Evolutionary conservation across 2,329 filamentous ascomycete genomes (phyloP).

Genomic region (Talaromyces sp.): DNA sequence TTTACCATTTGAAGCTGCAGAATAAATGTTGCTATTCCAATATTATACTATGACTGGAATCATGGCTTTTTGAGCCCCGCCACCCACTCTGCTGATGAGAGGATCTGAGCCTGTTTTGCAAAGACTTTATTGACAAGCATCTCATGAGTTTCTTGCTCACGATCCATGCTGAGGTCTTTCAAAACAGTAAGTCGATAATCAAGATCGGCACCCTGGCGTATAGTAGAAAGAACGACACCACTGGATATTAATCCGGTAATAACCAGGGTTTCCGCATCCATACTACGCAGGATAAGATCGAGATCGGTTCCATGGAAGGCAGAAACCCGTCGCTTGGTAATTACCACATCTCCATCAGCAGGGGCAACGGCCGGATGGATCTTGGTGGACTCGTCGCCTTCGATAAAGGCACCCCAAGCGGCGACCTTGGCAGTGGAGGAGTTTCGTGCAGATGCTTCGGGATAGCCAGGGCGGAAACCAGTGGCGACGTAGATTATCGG

Average conservation of each 20-base stretch:
- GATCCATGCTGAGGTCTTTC: slow-evolving; percentile 33
- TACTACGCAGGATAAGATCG: slow-evolving; percentile 29
- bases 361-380: slow-evolving; percentile 19
- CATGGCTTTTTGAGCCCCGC: not conserved
- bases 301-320: slow-evolving; percentile 32
- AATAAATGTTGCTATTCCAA: no score
- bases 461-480: slow-evolving; percentile 27
- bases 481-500: slow-evolving; percentile 31
- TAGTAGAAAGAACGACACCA: slow-evolving; percentile 35
- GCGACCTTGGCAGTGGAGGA: slow-evolving; percentile 15
- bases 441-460: slow-evolving; percentile 26
- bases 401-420: slow-evolving; percentile 17
- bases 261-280: slow-evolving; percentile 24
- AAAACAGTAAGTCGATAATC: slow-evolving; percentile 33
- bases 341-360: slow-evolving; percentile 22
- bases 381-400: slow-evolving; percentile 20
- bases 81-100: slow-evolving; percentile 26
- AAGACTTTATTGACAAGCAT: slow-evolving; percentile 32
- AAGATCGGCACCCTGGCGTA: slow-evolving; percentile 31
- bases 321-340: slow-evolving; percentile 34
- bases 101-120: slow-evolving; percentile 22
- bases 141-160: slow-evolving; percentile 27
- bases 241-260: slow-evolving; percentile 32
- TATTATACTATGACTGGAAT: no score
- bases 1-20: no score